These are phyloP conservation scores for Blastobotrys capitulatus DNA, from an alignment of 1,139 yeast species.

Conservation along the genomic window DNA sequence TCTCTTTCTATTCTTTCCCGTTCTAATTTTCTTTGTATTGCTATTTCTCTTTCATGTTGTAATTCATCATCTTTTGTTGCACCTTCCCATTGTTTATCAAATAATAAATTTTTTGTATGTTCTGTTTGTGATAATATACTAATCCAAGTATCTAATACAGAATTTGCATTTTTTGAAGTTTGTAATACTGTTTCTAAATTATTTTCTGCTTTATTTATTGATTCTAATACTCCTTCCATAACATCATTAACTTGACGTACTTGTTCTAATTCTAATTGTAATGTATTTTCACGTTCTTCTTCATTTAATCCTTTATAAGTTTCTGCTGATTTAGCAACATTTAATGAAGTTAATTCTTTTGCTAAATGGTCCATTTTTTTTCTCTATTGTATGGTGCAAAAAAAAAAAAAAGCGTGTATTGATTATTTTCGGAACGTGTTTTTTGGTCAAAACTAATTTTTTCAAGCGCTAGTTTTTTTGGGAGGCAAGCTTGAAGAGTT, in stretches of 20 bases:
- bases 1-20: conserved; percentile 21
- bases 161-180: conserved; percentile 30
- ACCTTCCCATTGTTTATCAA: conserved; percentile 32
- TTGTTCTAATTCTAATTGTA: conserved; percentile 24
- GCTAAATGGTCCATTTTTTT: conserved; percentile 1
- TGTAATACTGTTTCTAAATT: conserved; percentile 23
- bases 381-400: background rate
- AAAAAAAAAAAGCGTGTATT: no score
- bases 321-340: conserved; percentile 8
- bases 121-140: conserved; percentile 34
- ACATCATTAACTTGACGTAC: conserved; percentile 24
- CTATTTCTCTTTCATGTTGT: conserved; percentile 22
- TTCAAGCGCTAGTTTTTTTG: no score
- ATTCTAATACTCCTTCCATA: conserved; percentile 22
- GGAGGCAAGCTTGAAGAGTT: no score
- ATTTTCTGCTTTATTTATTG: conserved; percentile 22
- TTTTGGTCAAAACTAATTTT: no score
- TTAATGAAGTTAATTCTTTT: conserved; percentile 9
- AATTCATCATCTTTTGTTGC: conserved; percentile 26
- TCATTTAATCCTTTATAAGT: conserved; percentile 6
- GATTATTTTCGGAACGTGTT: background rate
- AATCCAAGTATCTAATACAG: conserved; percentile 32
- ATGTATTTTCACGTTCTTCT: conserved; percentile 21
- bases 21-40: conserved; percentile 21
- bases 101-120: conserved; percentile 31